These are phyloP conservation scores for Larix sibirica DNA, from an alignment of 83 land plant genomes.

Conservation along the genomic window DNA sequence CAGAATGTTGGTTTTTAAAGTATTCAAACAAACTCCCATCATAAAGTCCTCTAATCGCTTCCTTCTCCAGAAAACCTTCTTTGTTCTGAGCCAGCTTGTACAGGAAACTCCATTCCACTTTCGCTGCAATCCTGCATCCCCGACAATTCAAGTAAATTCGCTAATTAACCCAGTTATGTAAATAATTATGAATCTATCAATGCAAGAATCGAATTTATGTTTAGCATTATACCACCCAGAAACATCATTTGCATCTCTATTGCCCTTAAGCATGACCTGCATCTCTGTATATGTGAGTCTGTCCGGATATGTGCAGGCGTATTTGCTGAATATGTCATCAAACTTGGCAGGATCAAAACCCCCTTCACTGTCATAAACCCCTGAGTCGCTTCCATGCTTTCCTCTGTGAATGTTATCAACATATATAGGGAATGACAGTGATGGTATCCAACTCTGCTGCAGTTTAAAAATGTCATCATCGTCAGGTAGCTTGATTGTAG, in stretches of 20 bases:
- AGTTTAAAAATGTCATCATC: neutral
- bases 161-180: no score
- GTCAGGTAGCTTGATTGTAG: no score
- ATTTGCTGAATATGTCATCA: conserved; percentile 45
- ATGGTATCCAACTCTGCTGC: conserved; percentile 66
- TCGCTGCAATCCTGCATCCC: conserved; percentile 13
- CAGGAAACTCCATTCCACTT: conserved; percentile 44
- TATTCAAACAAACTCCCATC: conserved; percentile 58
- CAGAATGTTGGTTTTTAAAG: conserved; percentile 24
- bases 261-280: conserved; percentile 57
- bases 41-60: conserved; percentile 46
- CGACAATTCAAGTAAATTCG: no score
- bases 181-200: no score
- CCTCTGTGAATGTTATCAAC: conserved; percentile 69
- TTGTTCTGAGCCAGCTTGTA: conserved; percentile 36
- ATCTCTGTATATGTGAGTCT: conserved; percentile 46
- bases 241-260: conserved; percentile 39
- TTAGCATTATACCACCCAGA: conserved; percentile 31
- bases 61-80: conserved; percentile 36
- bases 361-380: conserved; percentile 76
- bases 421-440: conserved; percentile 64
- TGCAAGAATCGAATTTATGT: no score
- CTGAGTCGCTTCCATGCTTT: conserved; percentile 86
- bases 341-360: conserved; percentile 40
- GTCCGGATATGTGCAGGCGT: conserved; percentile 33